Base-by-base conservation (phyloP, 2,329 filamentous ascomycete species). In the Intubia oerlemansii region DNA sequence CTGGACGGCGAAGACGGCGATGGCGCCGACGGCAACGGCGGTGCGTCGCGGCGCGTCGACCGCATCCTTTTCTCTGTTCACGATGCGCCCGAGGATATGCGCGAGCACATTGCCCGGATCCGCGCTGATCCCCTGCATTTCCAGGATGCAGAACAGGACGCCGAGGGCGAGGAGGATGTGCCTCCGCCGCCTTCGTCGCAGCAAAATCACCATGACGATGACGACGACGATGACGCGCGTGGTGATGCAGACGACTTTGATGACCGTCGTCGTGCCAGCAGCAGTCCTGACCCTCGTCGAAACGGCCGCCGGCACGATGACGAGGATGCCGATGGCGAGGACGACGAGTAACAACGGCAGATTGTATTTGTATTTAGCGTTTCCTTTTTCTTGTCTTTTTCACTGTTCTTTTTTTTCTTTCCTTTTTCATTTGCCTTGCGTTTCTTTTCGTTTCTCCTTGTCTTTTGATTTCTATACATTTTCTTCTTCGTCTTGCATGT, bases 21-120 rank as follows among this genome's bases (percentile, higher is more conserved):
- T 24, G 30, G 17, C 10, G n/a, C n/a, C n/a, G n/a, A n/a, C n/a
- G n/a, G n/a, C n/a, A n/a, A n/a, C n/a, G n/a, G n/a, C n/a, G n/a
- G n/a, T n/a, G 21, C 18, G 20, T 52, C 61, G 27, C 54, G 60
- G 32, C 53, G 57, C 22, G 51, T 68, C 10, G 63, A 70, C 38
- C 56, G 66, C 38, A 49, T 69, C 27, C 58, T 67, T 29, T 49
- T 70, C 15, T 53, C 51, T 7, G 52, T 73, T 10, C 52, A 58
- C 18, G 63, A 69, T 24, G 64, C 66, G 7, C 54, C 52, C 17
- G 62, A 67, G 25, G 55, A 61, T 10, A 56, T 65, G 42, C 50
- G 46, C 25, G 49, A 50, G n/a, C 52, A 57, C 35, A 60, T 69
- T 47, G 53, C 54, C 32, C 42, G 52, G 29, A 71, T 59, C 49